A percentile compares a stretch with the other conserved stretches of the same genome.
phyloP scores from a whole-genome alignment of 768 basidiomycete genomes.

The Boletus barrowsii region DNA sequence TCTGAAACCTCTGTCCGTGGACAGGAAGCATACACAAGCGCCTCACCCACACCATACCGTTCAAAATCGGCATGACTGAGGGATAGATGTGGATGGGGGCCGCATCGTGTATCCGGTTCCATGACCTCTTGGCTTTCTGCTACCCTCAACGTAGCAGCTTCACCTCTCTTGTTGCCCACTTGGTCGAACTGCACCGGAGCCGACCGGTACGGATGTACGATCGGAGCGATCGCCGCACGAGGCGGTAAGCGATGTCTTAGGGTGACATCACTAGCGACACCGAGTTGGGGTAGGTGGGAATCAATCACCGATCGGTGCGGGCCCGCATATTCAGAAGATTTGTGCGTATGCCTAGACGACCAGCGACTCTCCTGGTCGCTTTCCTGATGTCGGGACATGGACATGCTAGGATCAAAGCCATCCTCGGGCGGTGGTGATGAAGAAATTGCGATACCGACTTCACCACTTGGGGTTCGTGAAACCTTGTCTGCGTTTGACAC shows the following conservation, averaged over 20 bases:
- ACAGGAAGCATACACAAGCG: conserved; percentile 47
- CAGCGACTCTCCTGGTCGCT: neutral
- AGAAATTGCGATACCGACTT: conserved; percentile 44
- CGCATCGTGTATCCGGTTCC: neutral
- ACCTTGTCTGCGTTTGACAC: conserved; percentile 4
- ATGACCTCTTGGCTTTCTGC: neutral
- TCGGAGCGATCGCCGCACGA: conserved; percentile 21
- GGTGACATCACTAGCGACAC: conserved; percentile 28
- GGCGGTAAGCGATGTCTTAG: conserved; percentile 38
- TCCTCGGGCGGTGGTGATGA: conserved; percentile 34
- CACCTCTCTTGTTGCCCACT: neutral
- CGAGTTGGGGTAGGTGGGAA: conserved; percentile 12
- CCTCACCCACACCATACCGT: conserved; percentile 61
- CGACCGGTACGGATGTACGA: conserved; percentile 29
- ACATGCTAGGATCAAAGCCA: conserved; percentile 14
- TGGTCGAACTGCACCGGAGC: neutral
- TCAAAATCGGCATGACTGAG: conserved; percentile 36
- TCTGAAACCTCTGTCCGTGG: neutral
- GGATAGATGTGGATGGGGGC: conserved; percentile 21
- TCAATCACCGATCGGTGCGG: conserved; percentile 38
- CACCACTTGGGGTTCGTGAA: conserved; percentile 33
- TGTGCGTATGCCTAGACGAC: conserved; percentile 18
- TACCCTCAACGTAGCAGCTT: neutral
- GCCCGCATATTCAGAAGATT: conserved; percentile 37
- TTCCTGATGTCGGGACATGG: neutral